Base-by-base conservation (phyloP, 208 protist species). In the Crithidia brevicula region DNA sequence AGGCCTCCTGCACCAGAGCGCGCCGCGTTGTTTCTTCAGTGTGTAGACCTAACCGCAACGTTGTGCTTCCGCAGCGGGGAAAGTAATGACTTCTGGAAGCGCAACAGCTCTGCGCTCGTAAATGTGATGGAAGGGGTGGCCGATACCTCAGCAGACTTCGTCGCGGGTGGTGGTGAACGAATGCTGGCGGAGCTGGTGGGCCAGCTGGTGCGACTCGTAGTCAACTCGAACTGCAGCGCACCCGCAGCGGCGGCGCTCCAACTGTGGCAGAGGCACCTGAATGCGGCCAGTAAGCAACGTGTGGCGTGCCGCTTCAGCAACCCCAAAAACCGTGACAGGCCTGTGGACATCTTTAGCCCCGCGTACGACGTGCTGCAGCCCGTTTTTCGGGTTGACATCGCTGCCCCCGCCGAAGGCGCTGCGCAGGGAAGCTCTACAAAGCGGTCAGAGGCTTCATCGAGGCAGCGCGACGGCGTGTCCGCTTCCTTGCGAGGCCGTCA, bases 151-250 rank as follows among this genome's bases (percentile, higher is more conserved):
- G 36, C 51, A 1, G 36, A 34, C 34, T 23, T 60, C 25, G 4
- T 22, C 10, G 31, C 65, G n/a, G 51, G 36, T 0, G 18, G 51
- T 8, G 46, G 57, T 33, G 68, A 65, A 15, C 46, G 51, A 28
- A 13, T 30, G 18, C 33, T 54, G 28, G 67, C 69, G 23, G 76
- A 76, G 30, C 54, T 81, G 18, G 56, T 77, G 30, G 53, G 50
- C 3, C 80, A 85, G 64, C 38, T 85, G 38, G 67, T 67, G 59
- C 80, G 80, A 10, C 64, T 85, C 43, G 70, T 67, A 23, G 64
- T 85, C 30, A 85, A 85, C 54, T 50, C 67, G 16, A 47, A 72
- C 40, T 40, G 33, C 3, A 46, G 4, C 20, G 38, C 45, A 27
- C 47, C 63, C 3, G 71, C 43, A 3, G 31, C 42, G 10, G 20